A percentile compares a stretch with the other conserved stretches of the same genome.
Evolutionary conservation across 495 filamentous ascomycete species (phyloP).

Genomic region (Sordaria brevicollis): DNA sequence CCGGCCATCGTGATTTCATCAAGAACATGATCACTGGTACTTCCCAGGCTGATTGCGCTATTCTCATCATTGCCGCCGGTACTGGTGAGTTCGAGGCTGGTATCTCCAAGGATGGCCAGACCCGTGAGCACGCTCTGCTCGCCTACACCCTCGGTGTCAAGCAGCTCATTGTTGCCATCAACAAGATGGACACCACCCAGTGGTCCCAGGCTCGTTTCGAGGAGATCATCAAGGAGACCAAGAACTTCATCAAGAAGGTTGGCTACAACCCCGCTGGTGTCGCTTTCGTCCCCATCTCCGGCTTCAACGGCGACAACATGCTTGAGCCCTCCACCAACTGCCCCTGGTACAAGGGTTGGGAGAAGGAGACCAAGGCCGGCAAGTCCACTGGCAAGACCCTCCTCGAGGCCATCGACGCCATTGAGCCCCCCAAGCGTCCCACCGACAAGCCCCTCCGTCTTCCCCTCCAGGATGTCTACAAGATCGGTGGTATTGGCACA

Average conservation of each 20-base stretch:
- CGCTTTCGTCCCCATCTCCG: conserved; percentile 98
- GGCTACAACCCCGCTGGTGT: conserved; percentile 99
- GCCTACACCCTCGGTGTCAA: conserved; percentile 99
- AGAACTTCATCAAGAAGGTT: conserved; percentile 99
- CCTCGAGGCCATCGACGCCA: conserved; percentile 95
- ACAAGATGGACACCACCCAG: conserved; percentile 99
- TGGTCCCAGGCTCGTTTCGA: conserved; percentile 94
- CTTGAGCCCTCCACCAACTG: conserved; percentile 84
- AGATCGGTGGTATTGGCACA: conserved; percentile 99
- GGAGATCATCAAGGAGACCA: conserved; percentile 99
- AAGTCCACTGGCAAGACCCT: conserved; percentile 94
- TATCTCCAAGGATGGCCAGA: conserved; percentile 99
- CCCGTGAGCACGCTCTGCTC: conserved; percentile 99
- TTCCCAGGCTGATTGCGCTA: conserved; percentile 97
- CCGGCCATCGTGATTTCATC: conserved; percentile 99
- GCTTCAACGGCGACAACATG: conserved; percentile 99
- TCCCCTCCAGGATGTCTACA: conserved; percentile 99
- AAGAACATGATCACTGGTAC: conserved; percentile 99
- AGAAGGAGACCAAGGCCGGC: conserved; percentile 94
- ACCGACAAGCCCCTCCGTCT: conserved; percentile 98
- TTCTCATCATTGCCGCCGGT: conserved; percentile 99
- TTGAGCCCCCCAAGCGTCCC: conserved; percentile 85
- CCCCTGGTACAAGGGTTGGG: conserved; percentile 99
- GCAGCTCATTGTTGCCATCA: conserved; percentile 99
- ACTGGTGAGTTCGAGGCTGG: conserved; percentile 99